Conservation (phyloP, 2,329 filamentous ascomycete genomes). For the Calonectria fujianensis region DNA sequence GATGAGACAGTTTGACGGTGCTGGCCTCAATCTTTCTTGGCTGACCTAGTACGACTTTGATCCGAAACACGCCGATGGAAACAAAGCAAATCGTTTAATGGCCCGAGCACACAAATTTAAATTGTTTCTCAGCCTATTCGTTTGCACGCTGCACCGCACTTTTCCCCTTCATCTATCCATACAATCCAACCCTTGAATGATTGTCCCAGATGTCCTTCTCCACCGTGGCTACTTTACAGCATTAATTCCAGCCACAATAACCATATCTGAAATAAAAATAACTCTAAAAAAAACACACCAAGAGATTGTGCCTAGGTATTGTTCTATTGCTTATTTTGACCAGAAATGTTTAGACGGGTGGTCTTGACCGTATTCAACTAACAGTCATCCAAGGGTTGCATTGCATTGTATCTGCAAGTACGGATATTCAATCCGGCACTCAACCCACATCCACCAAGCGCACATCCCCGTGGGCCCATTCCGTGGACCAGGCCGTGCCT, state of each 20-base stretch:
- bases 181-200: neutral
- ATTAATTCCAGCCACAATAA: neutral
- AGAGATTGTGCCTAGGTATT: neutral
- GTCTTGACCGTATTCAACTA: neutral
- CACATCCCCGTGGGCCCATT: constrained; percentile 26
- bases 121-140: neutral
- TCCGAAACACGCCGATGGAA: neutral
- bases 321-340: neutral
- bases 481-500: constrained; percentile 24
- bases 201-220: neutral
- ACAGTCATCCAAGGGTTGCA: neutral
- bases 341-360: neutral
- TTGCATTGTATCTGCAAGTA: neutral
- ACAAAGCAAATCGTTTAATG: neutral
- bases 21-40: constrained; percentile 37
- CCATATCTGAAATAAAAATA: neutral
- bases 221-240: neutral
- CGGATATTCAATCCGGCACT: constrained; percentile 9
- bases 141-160: neutral
- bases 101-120: neutral
- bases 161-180: neutral
- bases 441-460: constrained; percentile 18
- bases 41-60: neutral
- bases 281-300: neutral
- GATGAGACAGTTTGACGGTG: constrained; percentile 43